Percentiles rank a stretch among this genome's conserved stretches.
phyloP scores from a whole-genome alignment of 2,329 filamentous ascomycete species.

The Capronia coronata region DNA sequence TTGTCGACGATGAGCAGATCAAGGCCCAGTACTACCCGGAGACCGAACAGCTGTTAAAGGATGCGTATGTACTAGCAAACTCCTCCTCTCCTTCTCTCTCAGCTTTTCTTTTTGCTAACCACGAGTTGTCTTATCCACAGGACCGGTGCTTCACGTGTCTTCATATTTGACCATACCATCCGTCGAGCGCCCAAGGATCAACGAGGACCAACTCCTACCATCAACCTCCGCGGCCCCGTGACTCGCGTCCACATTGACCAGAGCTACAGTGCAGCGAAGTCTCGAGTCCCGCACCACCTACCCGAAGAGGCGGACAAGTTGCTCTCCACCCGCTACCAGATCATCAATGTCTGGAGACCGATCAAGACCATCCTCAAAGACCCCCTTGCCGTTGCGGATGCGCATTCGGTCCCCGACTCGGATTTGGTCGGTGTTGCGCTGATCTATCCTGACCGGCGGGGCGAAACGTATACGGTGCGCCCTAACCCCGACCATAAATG shows the following conservation, averaged over 20 bases:
- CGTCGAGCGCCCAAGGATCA: conserved; percentile 38
- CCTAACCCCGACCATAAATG: conserved; percentile 43
- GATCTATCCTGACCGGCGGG: conserved; percentile 47
- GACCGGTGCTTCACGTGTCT: conserved; percentile 51
- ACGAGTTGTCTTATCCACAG: conserved; percentile 36
- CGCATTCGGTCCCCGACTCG: conserved; percentile 44
- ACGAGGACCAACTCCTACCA: conserved; percentile 16
- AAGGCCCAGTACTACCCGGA: conserved; percentile 34
- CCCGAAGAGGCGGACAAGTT: conserved; percentile 40
- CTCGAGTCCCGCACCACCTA: conserved; percentile 42
- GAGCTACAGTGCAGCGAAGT: conserved; percentile 40
- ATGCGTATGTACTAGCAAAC: conserved; percentile 25
- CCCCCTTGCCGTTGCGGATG: conserved; percentile 50
- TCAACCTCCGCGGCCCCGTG: conserved; percentile 40
- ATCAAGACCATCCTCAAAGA: conserved; percentile 49
- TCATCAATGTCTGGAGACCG: conserved; percentile 50
- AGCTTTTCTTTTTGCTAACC: conserved; percentile 3
- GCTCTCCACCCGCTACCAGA: conserved; percentile 42
- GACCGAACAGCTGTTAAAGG: conserved; percentile 34
- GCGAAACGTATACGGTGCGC: conserved; percentile 47
- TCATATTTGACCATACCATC: conserved; percentile 60
- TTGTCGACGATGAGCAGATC: conserved; percentile 34
- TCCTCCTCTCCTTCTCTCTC: conserved; percentile 17
- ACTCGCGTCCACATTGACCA: conserved; percentile 50
- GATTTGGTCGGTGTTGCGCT: conserved; percentile 47